These are phyloP conservation scores for Flaveria trinervia DNA, from an alignment of 129 eudicot species.

Conservation along the genomic window DNA sequence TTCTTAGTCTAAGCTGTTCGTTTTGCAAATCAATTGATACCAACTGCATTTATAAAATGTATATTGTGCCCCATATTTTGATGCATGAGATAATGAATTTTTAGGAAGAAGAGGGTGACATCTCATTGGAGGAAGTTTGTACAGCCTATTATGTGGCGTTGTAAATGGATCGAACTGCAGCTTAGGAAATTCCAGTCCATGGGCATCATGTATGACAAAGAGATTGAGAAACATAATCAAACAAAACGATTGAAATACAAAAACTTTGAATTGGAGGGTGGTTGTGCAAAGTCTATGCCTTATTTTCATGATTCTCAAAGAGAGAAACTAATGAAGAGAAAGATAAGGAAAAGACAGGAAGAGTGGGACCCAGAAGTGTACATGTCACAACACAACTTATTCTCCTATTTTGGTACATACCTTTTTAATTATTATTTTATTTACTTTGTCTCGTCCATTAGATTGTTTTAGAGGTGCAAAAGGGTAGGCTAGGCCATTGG, in stretches of 20 bases:
- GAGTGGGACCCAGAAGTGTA: slow-evolving; percentile 48
- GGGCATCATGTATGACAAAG: slow-evolving; percentile 50
- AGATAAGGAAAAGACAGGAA: slow-evolving; percentile 58
- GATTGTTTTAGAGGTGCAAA: neutral
- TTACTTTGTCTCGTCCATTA: neutral
- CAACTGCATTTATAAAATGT: neutral
- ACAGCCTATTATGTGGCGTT: slow-evolving; percentile 81
- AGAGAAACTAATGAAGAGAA: slow-evolving; percentile 55
- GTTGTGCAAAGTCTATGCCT: slow-evolving; percentile 53
- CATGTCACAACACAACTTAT: slow-evolving; percentile 59
- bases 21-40: neutral
- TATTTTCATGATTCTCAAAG: slow-evolving; percentile 37
- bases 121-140: slow-evolving; percentile 77
- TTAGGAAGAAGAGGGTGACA: slow-evolving; percentile 76
- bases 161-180: slow-evolving; percentile 86
- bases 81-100: slow-evolving; percentile 25
- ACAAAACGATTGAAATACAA: slow-evolving; percentile 39
- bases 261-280: slow-evolving; percentile 36
- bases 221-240: slow-evolving; percentile 47
- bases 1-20: neutral
- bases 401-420: slow-evolving; percentile 71
- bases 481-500: neutral
- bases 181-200: slow-evolving; percentile 51
- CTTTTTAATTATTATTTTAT: neutral
- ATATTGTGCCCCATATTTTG: neutral